A percentile compares a stretch with the other conserved stretches of the same genome.
Evolutionary conservation across 208 protist genomes (phyloP).

Genomic region (Trypanosoma platydactyli): DNA sequence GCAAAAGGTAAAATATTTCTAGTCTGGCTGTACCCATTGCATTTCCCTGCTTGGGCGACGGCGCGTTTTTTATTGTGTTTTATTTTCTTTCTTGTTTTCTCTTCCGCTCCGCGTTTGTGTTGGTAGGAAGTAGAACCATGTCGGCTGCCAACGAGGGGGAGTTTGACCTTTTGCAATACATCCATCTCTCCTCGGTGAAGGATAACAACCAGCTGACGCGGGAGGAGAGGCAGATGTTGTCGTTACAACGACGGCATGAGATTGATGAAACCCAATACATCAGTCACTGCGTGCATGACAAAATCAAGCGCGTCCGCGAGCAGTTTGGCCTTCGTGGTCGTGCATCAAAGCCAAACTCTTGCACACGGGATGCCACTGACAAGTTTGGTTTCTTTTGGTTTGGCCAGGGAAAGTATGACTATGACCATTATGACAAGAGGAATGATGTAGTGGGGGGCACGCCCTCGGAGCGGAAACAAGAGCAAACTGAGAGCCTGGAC

Average conservation of each 20-base stretch:
- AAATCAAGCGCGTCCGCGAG: conserved; percentile 16
- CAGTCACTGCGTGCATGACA: conserved; percentile 14
- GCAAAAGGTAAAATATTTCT: too few relatives aligned
- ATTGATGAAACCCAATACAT: conserved; percentile 22
- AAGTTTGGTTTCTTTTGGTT: conserved; percentile 28
- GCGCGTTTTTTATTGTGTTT: neutral
- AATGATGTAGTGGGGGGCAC: neutral
- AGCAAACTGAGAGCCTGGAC: neutral
- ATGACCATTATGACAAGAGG: conserved; percentile 1
- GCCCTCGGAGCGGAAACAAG: neutral
- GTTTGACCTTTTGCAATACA: conserved; percentile 22
- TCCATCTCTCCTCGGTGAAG: conserved; percentile 22
- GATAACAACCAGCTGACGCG: conserved; percentile 12
- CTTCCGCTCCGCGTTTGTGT: too few relatives aligned
- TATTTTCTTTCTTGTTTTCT: neutral
- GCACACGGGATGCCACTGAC: conserved; percentile 9
- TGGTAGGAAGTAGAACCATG: neutral
- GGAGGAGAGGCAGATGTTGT: conserved; percentile 8
- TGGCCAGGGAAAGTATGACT: conserved; percentile 23
- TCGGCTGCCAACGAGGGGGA: neutral
- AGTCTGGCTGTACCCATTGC: neutral
- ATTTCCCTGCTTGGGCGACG: neutral
- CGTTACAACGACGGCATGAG: neutral
- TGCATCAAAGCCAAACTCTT: conserved; percentile 11
- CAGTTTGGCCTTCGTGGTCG: conserved; percentile 17